Evolutionary conservation across 2,329 filamentous ascomycete species (phyloP), one percentile per base, ranked within the genome.

Genomic region (Fusarium sublunatum): DNA sequence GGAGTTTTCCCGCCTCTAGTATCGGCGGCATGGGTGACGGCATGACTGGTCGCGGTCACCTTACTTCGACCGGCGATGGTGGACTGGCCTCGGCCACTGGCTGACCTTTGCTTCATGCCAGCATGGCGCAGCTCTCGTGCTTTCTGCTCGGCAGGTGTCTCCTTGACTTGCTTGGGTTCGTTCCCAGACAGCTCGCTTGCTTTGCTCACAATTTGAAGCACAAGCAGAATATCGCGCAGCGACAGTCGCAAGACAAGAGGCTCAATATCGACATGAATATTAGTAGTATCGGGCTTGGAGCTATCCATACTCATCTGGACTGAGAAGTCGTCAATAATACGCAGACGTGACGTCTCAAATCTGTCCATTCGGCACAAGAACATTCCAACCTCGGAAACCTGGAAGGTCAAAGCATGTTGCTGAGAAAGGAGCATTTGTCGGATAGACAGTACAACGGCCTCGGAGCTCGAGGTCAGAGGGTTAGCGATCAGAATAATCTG

Each of bases 311-410:
- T 95, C 69, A 96, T 83, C 63, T 95, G 91, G 9, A 98, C 82
- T 3, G 93, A 97, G 74, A 99, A 99, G 76, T 99, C 93, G 73
- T 99, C 96, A 29, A 99, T 86, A 60, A 99, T 97, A 15, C 95
- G 88, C 42, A 99, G 83, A 34, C 92, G 88, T 36, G 90, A 93
- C 4, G 91, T 93, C 68, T 99, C 94, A 68, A 98, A 98, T 63
- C 89, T 91, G 76, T 99, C 96, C 95, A 99, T 99, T 11, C 95
- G 91, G 73, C 96, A 99, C 29, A 99, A 78, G 75, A 97, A 99
- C 95, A 99, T 99, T 68, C 95, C 95, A 49, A 98, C 86, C 72
- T 98, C 89, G 7, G 92, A 93, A 3, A 99, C 88, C 73, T 99
- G 94, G 72, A 99, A 85, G 1, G 95, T 97, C 68, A 96, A 85